Evolutionary conservation across 1,284 basidiomycete species (phyloP), one percentile per base, ranked within the genome.

Genomic region (Cryptococcus sp.): DNA sequence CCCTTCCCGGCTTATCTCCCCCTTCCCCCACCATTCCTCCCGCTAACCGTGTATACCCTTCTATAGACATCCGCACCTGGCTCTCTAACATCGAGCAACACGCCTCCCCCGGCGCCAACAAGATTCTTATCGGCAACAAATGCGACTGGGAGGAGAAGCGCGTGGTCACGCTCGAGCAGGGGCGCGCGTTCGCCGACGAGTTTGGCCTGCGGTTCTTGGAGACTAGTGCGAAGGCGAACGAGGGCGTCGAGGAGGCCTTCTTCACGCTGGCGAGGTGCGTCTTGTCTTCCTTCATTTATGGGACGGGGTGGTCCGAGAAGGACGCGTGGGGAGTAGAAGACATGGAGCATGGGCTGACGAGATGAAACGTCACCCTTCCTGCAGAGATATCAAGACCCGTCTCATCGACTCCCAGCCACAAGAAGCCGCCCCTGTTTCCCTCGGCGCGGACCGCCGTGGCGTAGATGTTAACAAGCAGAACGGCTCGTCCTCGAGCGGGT

Each of bases 41-140:
- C 9, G 24, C 37, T 50, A 18, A 38, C 13, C 48, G 33, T 44
- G 24, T n/a, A n/a, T n/a, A n/a, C 79, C 18, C 35, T 3, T 37
- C 15, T 33, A 12, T 16, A 39, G 45, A 45, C 80, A 95, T 98
- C 76, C 91, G 94, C 68, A 97, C 93, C 69, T 98, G 96, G 96
- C 91, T 98, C 79, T 81, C 89, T 45, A 98, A 98, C 78, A 94
- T 98, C 65, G 95, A 98, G 79, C 95, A 98, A 78, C 95, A 98
- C 76, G 96, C 96, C 24, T 96, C 93, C 4, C 91, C 98, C 69
- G 94, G 92, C 38, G 96, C 98, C 60, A 97, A 97, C 84, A 98
- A 98, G 85, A 92, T 98, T 62, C 86, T 98, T 55, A 90, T 98
- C 62, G 96, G 96, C 51, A 98, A 98, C 83, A 99, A 99, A 80